Evolutionary conservation across 495 filamentous ascomycete genomes (phyloP), one percentile per base, ranked within the genome.

Genomic region (Friedmanniomyces simplex): DNA sequence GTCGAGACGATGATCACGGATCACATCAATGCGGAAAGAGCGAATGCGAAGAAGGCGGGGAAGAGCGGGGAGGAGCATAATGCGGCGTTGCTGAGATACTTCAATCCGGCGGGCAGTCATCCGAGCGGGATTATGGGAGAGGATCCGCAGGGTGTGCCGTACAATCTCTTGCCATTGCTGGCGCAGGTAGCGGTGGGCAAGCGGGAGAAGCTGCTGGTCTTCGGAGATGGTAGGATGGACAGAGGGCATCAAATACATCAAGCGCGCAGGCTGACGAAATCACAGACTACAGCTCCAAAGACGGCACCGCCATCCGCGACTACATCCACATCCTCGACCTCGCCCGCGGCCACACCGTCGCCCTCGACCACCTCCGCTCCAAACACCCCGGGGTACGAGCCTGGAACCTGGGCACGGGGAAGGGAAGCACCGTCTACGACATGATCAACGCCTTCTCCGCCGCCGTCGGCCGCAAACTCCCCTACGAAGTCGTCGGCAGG

Each of bases 121-220:
- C 93, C 93, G 47, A 91, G 82, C 68, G 93, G 93, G 59, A 82
- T 98, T 72, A 98, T 98, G 94, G 93, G 93, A 54, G 93, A 98
- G 73, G 91, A 98, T 72, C 93, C 93, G 36, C 86, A 91, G 70
- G 93, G 93, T 61, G 83, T 95, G 26, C 93, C 93, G 1, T 97
- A 89, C 78, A 98, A 98, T 77, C 77, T 98, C 57, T 82, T 98
- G 22, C 93, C 93, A 10, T 77, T 98, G 59, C 79, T 97, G 28
- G 93, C 90, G 34, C 93, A 97, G 74, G 93, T 98, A n/a, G 93
- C 93, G 32, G 88, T 91, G 26, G 94, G 93, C 58, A 90, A 95
- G 71, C 82, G 93, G 60, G 88, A 95, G 67, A 97, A 96, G 76
- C 77, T 98, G 54, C 71, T 94, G 50, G 90, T 98, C 14, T 98